A percentile compares a stretch with the other conserved stretches of the same genome.
Conservation (phyloP, 108 stramenopile genomes). For the Fragilariopsis cylindrus region DNA sequence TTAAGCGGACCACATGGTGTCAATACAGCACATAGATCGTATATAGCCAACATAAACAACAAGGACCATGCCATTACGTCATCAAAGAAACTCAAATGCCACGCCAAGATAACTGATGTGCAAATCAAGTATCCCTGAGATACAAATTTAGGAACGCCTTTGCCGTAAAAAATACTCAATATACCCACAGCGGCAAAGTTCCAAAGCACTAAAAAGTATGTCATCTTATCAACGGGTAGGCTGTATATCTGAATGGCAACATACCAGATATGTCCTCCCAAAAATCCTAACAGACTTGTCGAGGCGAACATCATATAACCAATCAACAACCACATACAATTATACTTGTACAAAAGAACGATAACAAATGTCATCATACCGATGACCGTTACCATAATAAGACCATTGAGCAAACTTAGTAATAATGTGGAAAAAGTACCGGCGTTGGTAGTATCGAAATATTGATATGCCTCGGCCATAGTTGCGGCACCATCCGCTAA, state of each 20-base stretch:
- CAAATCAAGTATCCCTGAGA: slow-evolving; percentile 91
- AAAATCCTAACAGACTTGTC: slow-evolving; percentile 75
- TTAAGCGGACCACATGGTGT: slow-evolving; percentile 94
- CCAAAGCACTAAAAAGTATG: slow-evolving; percentile 74
- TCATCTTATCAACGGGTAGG: slow-evolving; percentile 86
- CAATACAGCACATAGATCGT: slow-evolving; percentile 96
- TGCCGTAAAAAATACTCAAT: slow-evolving; percentile 88
- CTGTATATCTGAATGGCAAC: slow-evolving; percentile 83
- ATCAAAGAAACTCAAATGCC: slow-evolving; percentile 92
- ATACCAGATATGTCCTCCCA: slow-evolving; percentile 74
- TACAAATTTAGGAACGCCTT: slow-evolving; percentile 83
- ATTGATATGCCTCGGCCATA: slow-evolving; percentile 72
- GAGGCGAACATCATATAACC: slow-evolving; percentile 92
- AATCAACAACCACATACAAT: slow-evolving; percentile 87
- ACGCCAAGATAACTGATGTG: slow-evolving; percentile 93
- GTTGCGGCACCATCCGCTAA: slow-evolving; percentile 50
- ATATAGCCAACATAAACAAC: slow-evolving; percentile 92
- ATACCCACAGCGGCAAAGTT: slow-evolving; percentile 96
- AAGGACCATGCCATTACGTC: slow-evolving; percentile 95
- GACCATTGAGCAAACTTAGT: slow-evolving; percentile 87
- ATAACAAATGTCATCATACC: slow-evolving; percentile 90
- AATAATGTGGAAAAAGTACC: slow-evolving; percentile 60
- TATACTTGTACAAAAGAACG: slow-evolving; percentile 86
- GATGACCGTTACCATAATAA: slow-evolving; percentile 89
- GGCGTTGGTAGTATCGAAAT: slow-evolving; percentile 55